phyloP scores from a whole-genome alignment of 1,284 basidiomycete species.

The Salmacisia buchloeana region DNA sequence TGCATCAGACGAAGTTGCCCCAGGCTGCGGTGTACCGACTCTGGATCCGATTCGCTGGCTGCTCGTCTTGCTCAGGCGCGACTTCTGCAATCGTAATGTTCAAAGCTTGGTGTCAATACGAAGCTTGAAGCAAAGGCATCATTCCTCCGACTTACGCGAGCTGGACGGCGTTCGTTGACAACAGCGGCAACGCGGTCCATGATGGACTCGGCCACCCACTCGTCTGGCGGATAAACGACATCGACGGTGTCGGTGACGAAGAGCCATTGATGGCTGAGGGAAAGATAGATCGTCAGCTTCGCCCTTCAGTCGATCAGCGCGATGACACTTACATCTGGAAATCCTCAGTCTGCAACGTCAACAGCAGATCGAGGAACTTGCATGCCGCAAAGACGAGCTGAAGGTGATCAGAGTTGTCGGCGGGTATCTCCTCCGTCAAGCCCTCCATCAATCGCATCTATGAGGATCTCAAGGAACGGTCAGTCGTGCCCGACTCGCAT shows the following conservation, averaged over 20 bases:
- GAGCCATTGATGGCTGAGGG: constrained; percentile 87
- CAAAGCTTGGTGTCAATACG: constrained; percentile 4
- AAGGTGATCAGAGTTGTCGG: constrained; percentile 74
- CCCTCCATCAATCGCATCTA: constrained; percentile 60
- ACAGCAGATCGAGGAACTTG: constrained; percentile 86
- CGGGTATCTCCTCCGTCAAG: constrained; percentile 54
- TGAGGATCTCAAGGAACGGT: not conserved
- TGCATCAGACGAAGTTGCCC: too few species aligned
- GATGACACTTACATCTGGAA: constrained; percentile 76
- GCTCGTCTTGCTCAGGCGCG: constrained; percentile 7
- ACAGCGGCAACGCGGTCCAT: constrained; percentile 77
- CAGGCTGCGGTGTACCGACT: not conserved
- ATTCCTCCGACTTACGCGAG: constrained; percentile 10
- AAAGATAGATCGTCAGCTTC: not conserved
- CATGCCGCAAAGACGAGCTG: constrained; percentile 77
- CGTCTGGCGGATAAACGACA: constrained; percentile 78
- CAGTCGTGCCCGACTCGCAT: too few species aligned
- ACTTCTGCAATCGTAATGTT: not conserved
- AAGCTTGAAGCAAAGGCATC: not conserved
- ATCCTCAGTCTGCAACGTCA: constrained; percentile 89
- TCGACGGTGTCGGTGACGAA: constrained; percentile 97
- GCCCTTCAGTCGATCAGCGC: not conserved
- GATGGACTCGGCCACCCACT: constrained; percentile 76
- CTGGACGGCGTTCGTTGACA: constrained; percentile 56
- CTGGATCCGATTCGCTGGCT: constrained; percentile 8